Conservation (phyloP, 2,329 filamentous ascomycete species). For the Exserohilum turcica region DNA sequence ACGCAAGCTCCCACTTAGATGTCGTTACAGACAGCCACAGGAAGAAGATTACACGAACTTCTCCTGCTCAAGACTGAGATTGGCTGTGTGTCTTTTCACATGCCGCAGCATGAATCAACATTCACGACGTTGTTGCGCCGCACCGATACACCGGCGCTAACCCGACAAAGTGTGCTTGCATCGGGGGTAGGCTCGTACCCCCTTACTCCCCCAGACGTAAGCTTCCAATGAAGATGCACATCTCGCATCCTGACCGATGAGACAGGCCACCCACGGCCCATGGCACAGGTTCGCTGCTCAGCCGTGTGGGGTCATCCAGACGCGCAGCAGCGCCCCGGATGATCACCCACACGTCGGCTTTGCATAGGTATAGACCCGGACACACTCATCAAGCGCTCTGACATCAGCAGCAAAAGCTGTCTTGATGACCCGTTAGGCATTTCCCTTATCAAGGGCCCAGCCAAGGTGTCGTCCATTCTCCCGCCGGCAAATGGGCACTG, state of each 20-base stretch:
- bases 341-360: slow-evolving; percentile 19
- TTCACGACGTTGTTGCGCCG: slow-evolving; percentile 11
- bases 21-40: slow-evolving; percentile 28
- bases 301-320: slow-evolving; percentile 27
- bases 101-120: background rate
- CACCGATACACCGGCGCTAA: slow-evolving; percentile 24
- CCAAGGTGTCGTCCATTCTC: slow-evolving; percentile 14
- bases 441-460: slow-evolving; percentile 11
- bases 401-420: slow-evolving; percentile 22
- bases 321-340: slow-evolving; percentile 17
- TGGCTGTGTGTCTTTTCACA: background rate
- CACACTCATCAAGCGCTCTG: slow-evolving; percentile 18
- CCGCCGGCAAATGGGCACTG: slow-evolving; percentile 21
- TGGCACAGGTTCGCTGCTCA: slow-evolving; percentile 21
- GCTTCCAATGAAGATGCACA: slow-evolving; percentile 18
- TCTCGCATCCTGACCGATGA: slow-evolving; percentile 27
- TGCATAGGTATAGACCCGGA: slow-evolving; percentile 7
- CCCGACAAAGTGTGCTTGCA: slow-evolving; percentile 18
- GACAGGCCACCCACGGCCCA: slow-evolving; percentile 11
- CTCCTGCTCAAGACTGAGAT: slow-evolving; percentile 23
- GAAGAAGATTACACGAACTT: slow-evolving; percentile 34
- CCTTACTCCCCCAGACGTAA: slow-evolving; percentile 10
- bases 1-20: slow-evolving; percentile 24
- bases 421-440: slow-evolving; percentile 11
- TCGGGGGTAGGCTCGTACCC: slow-evolving; percentile 21